Evolutionary conservation across 768 basidiomycete species (phyloP), one percentile per base, ranked within the genome.

Genomic region (Amanita thiersii): DNA sequence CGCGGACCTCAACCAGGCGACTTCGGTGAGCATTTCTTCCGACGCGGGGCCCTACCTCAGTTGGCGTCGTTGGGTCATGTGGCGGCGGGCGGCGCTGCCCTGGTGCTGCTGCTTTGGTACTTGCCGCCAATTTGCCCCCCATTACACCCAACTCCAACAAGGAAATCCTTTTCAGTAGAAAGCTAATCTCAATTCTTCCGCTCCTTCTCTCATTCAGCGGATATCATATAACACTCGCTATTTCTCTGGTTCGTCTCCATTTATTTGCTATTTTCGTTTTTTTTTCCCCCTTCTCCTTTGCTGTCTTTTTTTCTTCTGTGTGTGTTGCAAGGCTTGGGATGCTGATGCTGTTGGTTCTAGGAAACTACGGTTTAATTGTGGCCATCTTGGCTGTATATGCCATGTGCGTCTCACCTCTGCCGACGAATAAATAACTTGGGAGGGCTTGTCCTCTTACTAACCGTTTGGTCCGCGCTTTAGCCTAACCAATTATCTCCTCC

Each of bases 191-290:
- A 32, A 29, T 28, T 43, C 34, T 43, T 36, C 42, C 41, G 34
- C 34, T 28, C 41, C 25, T 35, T 35, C 23, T 41, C 35, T 14
- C 32, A 17, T 40, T 21, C 55, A 91, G 89, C 79, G 90, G 45
- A 87, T 93, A 74, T 87, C 88, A 17, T 91, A 94, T 69, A 94
- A 94, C 66, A 91, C 90, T 29, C 81, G 86, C 37, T 88, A 87
- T 57, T 88, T 87, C 63, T 88, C 86, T 44, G 82, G 81, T 81
- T 47, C 42, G 57, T 46, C 19, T 37, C 2, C 25, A 40, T 19
- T 12, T 17, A 21, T 12, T n/a, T n/a, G n/a, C n/a, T n/a, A n/a
- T n/a, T n/a, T n/a, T n/a, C n/a, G n/a, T n/a, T n/a, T n/a, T n/a
- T n/a, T n/a, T n/a, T n/a, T n/a, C n/a, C n/a, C n/a, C n/a, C n/a